A percentile compares a stretch with the other conserved stretches of the same genome.
Conservation (phyloP, 257 asterid species). For the Solanum tacnaense region DNA sequence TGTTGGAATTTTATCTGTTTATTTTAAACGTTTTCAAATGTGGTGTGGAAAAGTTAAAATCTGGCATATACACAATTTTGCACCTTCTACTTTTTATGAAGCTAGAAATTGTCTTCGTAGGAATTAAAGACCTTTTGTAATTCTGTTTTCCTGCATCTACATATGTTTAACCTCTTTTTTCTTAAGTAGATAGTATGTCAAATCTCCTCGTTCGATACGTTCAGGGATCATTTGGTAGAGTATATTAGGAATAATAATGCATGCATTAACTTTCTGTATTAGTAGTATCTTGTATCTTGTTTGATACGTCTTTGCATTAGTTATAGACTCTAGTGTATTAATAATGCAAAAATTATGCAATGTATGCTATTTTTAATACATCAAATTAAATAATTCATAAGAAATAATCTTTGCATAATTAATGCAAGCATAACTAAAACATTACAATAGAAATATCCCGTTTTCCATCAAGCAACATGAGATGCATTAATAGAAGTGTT, state of each 20-base stretch:
- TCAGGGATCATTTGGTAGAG: not conserved
- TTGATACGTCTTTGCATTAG: too few species aligned
- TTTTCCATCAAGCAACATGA: not conserved
- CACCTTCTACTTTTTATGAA: not conserved
- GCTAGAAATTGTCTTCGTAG: not conserved
- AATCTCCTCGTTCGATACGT: not conserved
- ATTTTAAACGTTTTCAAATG: not conserved
- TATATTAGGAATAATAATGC: not conserved
- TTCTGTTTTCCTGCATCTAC: not conserved
- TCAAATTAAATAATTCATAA: too few species aligned
- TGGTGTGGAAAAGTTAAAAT: not conserved
- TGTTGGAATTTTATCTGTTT: not conserved
- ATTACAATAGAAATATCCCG: not conserved
- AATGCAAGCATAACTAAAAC: not conserved
- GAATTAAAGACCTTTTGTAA: not conserved
- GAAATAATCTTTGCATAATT: too few species aligned
- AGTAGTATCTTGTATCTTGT: too few species aligned
- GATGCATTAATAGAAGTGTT: not conserved
- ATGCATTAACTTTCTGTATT: too few species aligned
- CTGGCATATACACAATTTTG: constrained; percentile 2
- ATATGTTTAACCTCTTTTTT: not conserved
- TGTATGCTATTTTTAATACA: too few species aligned
- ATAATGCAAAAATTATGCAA: too few species aligned
- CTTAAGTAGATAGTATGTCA: not conserved
- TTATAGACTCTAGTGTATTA: too few species aligned